Percentiles rank a stretch among this genome's conserved stretches.
phyloP scores from a whole-genome alignment of 345 rosid species.

The Nephelium lappaceum region DNA sequence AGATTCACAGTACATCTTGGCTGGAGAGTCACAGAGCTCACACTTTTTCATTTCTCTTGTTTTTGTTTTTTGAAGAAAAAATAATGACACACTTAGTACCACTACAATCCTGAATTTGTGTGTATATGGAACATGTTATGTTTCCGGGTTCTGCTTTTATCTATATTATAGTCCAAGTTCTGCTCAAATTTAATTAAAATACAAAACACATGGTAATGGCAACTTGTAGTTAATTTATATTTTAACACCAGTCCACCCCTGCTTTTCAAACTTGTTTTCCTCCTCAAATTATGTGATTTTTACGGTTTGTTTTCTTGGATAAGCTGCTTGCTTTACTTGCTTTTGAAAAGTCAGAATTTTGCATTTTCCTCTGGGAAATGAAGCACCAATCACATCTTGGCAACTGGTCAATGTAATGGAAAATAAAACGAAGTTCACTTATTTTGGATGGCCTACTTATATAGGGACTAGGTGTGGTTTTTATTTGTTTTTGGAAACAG shows the following conservation, averaged over 20 bases:
- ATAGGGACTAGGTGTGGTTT: no score
- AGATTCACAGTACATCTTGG: constrained; percentile 52
- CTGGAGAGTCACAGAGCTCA: constrained; percentile 52
- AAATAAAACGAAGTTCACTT: no score
- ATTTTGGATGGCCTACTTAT: no score
- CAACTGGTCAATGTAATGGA: background rate
- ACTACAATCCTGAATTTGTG: constrained; percentile 7
- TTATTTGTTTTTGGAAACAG: no score
- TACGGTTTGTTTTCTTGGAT: background rate
- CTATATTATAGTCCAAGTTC: constrained; percentile 13
- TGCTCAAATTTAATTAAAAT: constrained; percentile 3
- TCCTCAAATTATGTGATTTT: background rate
- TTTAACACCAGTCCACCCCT: background rate
- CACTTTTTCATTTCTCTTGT: constrained; percentile 43
- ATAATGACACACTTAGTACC: background rate
- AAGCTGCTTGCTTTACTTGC: background rate
- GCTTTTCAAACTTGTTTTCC: background rate
- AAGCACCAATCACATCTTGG: background rate
- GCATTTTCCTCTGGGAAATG: background rate
- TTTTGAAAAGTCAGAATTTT: background rate
- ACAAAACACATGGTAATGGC: constrained; percentile 29
- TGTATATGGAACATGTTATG: background rate
- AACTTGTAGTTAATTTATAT: constrained; percentile 31
- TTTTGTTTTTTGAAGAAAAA: background rate
- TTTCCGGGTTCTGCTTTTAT: constrained; percentile 17